A percentile compares a stretch with the other conserved stretches of the same genome.
Conservation (phyloP, 306 rosid genomes). For the Cicer yamashitae region DNA sequence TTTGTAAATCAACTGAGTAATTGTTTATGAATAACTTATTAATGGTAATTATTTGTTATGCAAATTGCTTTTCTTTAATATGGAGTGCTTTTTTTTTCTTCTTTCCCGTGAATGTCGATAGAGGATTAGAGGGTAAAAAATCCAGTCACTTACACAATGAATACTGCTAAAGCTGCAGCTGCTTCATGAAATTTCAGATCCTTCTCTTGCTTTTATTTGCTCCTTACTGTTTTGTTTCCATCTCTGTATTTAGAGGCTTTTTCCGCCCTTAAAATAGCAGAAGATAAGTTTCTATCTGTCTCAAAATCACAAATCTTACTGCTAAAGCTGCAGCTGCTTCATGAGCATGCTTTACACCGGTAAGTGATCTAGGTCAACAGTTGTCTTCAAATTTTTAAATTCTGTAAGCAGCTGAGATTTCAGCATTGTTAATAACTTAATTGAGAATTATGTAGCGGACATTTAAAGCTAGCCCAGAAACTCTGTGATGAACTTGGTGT, state of each 20-base stretch:
- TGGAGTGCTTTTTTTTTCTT: constrained; percentile 11
- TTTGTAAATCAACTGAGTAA: constrained; percentile 25
- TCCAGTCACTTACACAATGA: background rate
- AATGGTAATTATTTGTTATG: constrained; percentile 2
- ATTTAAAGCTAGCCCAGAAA: constrained; percentile 87
- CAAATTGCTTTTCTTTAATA: constrained; percentile 34
- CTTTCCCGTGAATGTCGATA: constrained; percentile 4
- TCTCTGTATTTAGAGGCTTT: constrained; percentile 72
- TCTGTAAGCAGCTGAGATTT: constrained; percentile 31
- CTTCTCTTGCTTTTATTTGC: constrained; percentile 34
- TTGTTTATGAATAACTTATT: constrained; percentile 19
- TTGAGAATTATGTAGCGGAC: constrained; percentile 65
- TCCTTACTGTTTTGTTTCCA: constrained; percentile 24
- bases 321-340: constrained; percentile 88
- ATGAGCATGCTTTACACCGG: constrained; percentile 88
- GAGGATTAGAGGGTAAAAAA: constrained; percentile 17
- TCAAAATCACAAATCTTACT: constrained; percentile 82
- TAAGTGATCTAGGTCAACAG: constrained; percentile 43
- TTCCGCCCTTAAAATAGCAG: constrained; percentile 82
- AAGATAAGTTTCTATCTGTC: constrained; percentile 81
- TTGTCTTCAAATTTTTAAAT: constrained; percentile 32
- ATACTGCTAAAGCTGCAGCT: no score
- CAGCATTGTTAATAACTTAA: constrained; percentile 19
- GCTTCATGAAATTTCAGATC: background rate
- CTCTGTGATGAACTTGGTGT: constrained; percentile 92